These are phyloP conservation scores for Trichoderma citrinoviride DNA, from an alignment of 2,329 filamentous ascomycete genomes.

Conservation along the genomic window DNA sequence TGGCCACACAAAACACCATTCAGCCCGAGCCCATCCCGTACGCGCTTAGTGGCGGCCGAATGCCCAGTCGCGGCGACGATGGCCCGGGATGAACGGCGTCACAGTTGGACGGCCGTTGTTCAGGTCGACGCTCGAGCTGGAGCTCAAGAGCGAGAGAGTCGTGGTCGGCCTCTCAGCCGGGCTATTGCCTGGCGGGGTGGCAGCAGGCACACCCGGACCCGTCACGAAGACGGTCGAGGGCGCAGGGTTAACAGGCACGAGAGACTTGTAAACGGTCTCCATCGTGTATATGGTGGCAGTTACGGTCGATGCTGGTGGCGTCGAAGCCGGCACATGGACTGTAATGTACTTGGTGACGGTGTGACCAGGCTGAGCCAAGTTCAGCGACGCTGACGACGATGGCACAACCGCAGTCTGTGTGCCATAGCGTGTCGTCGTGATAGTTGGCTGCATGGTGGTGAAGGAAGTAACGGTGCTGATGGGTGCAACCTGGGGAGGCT, in stretches of 20 bases:
- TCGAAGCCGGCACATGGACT: background rate
- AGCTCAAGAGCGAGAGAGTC: background rate
- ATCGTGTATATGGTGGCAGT: background rate
- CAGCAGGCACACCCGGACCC: background rate
- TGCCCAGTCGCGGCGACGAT: slow-evolving; percentile 10
- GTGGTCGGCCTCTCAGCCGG: background rate
- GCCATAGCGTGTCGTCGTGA: slow-evolving; percentile 27
- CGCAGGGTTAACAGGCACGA: no score
- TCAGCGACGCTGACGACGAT: background rate
- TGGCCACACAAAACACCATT: background rate
- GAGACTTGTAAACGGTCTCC: background rate
- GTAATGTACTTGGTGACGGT: slow-evolving; percentile 4
- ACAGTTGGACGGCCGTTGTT: slow-evolving; percentile 13
- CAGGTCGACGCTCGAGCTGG: background rate
- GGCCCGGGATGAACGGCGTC: slow-evolving; percentile 5
- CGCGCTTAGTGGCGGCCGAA: slow-evolving; percentile 14
- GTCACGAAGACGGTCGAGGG: slow-evolving; percentile 1
- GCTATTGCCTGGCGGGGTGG: background rate
- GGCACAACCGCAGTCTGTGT: slow-evolving; percentile 15
- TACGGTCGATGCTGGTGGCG: background rate
- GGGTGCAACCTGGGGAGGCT: slow-evolving; percentile 23
- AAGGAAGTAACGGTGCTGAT: background rate
- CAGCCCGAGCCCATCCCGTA: background rate
- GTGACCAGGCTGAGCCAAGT: background rate
- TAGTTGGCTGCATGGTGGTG: background rate